A percentile compares a stretch with the other conserved stretches of the same genome.
Conservation (phyloP, 257 asterid species). For the Cinchona pubescens region DNA sequence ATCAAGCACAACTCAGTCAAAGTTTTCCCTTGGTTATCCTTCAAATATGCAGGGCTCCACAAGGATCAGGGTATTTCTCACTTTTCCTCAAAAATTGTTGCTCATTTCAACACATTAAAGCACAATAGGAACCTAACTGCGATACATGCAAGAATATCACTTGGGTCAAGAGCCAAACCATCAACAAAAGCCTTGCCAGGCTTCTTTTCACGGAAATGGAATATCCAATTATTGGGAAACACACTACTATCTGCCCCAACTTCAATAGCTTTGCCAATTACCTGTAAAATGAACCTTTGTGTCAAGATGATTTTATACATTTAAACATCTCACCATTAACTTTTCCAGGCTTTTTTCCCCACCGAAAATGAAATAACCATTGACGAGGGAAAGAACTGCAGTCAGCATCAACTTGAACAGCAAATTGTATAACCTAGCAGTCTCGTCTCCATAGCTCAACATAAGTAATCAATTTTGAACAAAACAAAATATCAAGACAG, state of each 20-base stretch:
- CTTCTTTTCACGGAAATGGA: constrained; percentile 93
- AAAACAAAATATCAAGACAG: constrained; percentile 14
- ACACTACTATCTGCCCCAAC: constrained; percentile 91
- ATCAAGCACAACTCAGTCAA: background rate
- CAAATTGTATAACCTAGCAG: constrained; percentile 69
- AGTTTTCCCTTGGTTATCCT: background rate
- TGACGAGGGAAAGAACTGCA: constrained; percentile 76
- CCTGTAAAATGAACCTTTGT: constrained; percentile 64
- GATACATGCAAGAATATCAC: constrained; percentile 32
- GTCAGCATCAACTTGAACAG: constrained; percentile 88
- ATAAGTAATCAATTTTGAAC: constrained; percentile 23
- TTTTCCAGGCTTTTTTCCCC: constrained; percentile 96
- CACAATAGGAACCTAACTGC: constrained; percentile 14
- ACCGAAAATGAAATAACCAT: constrained; percentile 96
- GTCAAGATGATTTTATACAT: constrained; percentile 35
- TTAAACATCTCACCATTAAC: constrained; percentile 70
- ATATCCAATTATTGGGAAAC: constrained; percentile 93
- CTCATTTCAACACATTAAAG: constrained; percentile 4
- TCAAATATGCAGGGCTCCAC: background rate
- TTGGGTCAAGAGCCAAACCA: constrained; percentile 80
- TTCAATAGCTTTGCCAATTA: constrained; percentile 67
- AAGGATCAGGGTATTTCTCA: background rate
- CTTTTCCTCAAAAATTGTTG: background rate
- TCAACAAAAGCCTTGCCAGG: constrained; percentile 88
- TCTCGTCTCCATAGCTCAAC: constrained; percentile 48